Evolutionary conservation across 2,329 filamentous ascomycete species (phyloP), one percentile per base, ranked within the genome.

Genomic region (Alternaria novae-zelandiae): DNA sequence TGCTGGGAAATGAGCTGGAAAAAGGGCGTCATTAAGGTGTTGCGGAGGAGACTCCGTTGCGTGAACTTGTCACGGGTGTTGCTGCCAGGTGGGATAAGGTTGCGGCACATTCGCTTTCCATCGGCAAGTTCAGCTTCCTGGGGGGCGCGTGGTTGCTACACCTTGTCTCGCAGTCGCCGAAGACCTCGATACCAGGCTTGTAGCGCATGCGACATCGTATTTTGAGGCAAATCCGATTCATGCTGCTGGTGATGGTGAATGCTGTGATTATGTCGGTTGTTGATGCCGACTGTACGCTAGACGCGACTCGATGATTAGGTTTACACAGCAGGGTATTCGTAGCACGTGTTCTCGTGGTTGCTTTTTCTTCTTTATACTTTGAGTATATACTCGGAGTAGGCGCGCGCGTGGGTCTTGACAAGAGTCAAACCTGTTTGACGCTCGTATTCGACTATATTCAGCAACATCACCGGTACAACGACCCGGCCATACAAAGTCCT

Each of bases 21-120:
- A 41, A 41, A 28, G 23, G 17, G 23, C 41, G n/a, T 44, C 28
- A 32, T 21, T 36, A 12, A 30, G 45, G 15, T 26, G 30, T 12
- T 45, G 30, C 59, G 54, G 59, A 51, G 54, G 45, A 26, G 36
- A 13, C 59, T 57, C 59, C 54, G 59, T 41, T 41, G 49, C 46
- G 30, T n/a, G 25, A 36, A 43, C 23, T 32, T 26, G 23, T 46
- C 45, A 61, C 28, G 54, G 54, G 36, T 32, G 45, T 13, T 30
- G 36, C 51, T 25, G 26, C 28, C 54, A 46, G 28, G n/a, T 13
- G 54, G 21, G 32, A 43, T 17, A 53, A 58, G 32, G 30, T 53
- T 58, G 46, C 56, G 45, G 45, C 55, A 36, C 30, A 9, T 41
- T 57, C 55, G 56, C 46, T 58, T 58, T 53, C 30, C 46, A 13